Percentiles rank a stretch among this genome's conserved stretches.
phyloP scores from a whole-genome alignment of 495 filamentous ascomycete genomes.

The Trichoderma virens region DNA sequence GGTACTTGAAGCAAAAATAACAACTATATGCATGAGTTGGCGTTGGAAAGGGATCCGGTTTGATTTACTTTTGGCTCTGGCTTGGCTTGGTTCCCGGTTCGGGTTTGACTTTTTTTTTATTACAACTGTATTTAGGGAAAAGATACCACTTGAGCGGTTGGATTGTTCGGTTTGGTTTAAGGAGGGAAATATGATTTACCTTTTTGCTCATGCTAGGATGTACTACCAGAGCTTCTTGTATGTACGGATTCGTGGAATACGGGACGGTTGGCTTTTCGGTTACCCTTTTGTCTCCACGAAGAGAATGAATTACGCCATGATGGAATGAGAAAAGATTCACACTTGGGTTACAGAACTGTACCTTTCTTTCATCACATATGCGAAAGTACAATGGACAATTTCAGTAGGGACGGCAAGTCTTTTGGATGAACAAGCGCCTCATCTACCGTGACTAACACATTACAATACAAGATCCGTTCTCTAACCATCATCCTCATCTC shows the following conservation, averaged over 20 bases:
- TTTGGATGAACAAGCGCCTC: neutral
- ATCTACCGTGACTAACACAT: conserved; percentile 10
- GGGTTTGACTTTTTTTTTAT: neutral
- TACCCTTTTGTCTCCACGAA: neutral
- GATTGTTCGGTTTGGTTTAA: neutral
- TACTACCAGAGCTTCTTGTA: neutral
- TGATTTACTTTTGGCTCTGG: neutral
- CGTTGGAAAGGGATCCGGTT: neutral
- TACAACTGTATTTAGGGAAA: neutral
- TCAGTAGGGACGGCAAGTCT: neutral
- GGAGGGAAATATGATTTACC: no score
- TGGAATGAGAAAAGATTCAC: neutral
- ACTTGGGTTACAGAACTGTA: neutral
- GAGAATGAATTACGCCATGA: neutral
- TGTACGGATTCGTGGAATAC: neutral
- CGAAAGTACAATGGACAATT: neutral
- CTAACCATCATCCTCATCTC: neutral
- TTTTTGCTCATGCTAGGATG: neutral
- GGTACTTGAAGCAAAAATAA: neutral
- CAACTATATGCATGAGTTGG: conserved; percentile 8
- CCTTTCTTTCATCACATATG: neutral
- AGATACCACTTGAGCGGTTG: conserved; percentile 6
- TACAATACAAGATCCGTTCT: neutral
- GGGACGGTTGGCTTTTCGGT: neutral
- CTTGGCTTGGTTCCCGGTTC: neutral